Conservation (phyloP, 2,329 filamentous ascomycete species). For the Penicillium olsonii region DNA sequence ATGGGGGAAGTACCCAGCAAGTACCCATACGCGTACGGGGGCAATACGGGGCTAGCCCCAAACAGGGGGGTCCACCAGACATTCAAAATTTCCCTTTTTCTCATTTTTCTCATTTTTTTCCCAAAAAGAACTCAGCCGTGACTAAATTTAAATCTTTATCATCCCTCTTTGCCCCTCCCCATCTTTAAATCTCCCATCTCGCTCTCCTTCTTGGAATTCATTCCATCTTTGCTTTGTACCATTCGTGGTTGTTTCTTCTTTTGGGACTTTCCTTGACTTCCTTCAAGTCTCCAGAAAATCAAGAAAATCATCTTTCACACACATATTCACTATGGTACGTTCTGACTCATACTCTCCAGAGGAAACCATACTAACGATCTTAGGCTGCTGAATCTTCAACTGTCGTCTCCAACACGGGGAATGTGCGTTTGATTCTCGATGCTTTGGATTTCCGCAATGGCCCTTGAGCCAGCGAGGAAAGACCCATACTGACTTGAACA, state of each 20-base stretch:
- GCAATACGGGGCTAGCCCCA: slow-evolving; percentile 7
- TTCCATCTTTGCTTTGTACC: slow-evolving; percentile 20
- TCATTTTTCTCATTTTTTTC: slow-evolving; percentile 1
- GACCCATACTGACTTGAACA: slow-evolving; percentile 53
- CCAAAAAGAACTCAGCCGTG: slow-evolving; percentile 19
- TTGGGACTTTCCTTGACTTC: slow-evolving; percentile 17
- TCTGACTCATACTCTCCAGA: neutral
- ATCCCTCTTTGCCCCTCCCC: slow-evolving; percentile 24
- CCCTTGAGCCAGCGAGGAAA: slow-evolving; percentile 31
- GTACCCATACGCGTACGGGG: slow-evolving; percentile 5
- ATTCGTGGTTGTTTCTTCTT: slow-evolving; percentile 16
- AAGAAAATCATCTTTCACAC: slow-evolving; percentile 7
- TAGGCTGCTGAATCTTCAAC: slow-evolving; percentile 43
- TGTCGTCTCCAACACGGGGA: slow-evolving; percentile 50
- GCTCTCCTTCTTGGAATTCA: slow-evolving; percentile 26
- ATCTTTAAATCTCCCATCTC: slow-evolving; percentile 27
- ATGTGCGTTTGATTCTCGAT: slow-evolving; percentile 43
- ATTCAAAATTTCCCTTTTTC: too few species aligned
- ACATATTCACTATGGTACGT: slow-evolving; percentile 33
- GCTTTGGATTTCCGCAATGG: slow-evolving; percentile 33
- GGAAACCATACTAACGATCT: slow-evolving; percentile 30
- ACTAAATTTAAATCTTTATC: slow-evolving; percentile 33
- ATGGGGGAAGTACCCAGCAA: slow-evolving; percentile 4
- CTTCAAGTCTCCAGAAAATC: slow-evolving; percentile 17
- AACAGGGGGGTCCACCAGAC: slow-evolving; percentile 14